Percentiles rank a stretch among this genome's conserved stretches.
These are phyloP conservation scores for Reticulascus tulasneorum DNA, from an alignment of 2,329 filamentous ascomycete species.

Conservation along the genomic window DNA sequence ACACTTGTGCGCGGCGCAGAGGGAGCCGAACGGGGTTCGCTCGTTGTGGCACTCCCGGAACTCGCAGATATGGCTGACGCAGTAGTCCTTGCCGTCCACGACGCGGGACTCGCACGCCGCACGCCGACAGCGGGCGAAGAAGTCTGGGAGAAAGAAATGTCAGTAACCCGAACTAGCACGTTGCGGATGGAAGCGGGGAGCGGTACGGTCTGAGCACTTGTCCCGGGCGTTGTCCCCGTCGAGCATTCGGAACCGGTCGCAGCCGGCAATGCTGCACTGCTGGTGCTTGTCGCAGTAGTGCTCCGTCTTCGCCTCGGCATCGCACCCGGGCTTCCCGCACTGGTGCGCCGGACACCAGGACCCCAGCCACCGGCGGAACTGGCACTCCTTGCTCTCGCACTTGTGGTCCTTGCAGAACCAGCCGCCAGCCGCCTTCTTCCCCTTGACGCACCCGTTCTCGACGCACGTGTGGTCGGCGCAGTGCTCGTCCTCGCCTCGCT, in stretches of 20 bases:
- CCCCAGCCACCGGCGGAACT: slow-evolving; percentile 14
- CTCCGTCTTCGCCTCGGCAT: slow-evolving; percentile 15
- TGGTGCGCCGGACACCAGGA: slow-evolving; percentile 22
- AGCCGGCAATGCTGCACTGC: slow-evolving; percentile 8
- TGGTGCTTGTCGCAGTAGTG: slow-evolving; percentile 20
- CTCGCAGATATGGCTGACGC: slow-evolving; percentile 20
- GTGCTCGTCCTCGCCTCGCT: slow-evolving; percentile 13
- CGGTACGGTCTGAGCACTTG: slow-evolving; percentile 21
- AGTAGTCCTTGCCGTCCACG: slow-evolving; percentile 10
- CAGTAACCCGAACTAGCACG: background rate
- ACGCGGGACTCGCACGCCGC: slow-evolving; percentile 7
- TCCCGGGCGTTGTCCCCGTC: slow-evolving; percentile 12
- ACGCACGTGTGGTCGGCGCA: slow-evolving; percentile 18
- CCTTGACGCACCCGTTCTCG: slow-evolving; percentile 19
- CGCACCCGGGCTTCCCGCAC: slow-evolving; percentile 21
- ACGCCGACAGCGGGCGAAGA: slow-evolving; percentile 2
- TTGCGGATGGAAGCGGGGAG: too few species aligned
- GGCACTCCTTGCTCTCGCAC: slow-evolving; percentile 20
- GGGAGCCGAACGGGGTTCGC: slow-evolving; percentile 5
- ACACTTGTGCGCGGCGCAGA: slow-evolving; percentile 22
- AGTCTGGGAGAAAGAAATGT: slow-evolving; percentile 2
- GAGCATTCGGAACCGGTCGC: slow-evolving; percentile 5
- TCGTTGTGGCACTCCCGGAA: slow-evolving; percentile 15
- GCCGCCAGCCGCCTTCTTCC: slow-evolving; percentile 6
- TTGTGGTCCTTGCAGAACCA: slow-evolving; percentile 19